phyloP scores from a whole-genome alignment of 495 filamentous ascomycete genomes.

The Podospora anserina region DNA sequence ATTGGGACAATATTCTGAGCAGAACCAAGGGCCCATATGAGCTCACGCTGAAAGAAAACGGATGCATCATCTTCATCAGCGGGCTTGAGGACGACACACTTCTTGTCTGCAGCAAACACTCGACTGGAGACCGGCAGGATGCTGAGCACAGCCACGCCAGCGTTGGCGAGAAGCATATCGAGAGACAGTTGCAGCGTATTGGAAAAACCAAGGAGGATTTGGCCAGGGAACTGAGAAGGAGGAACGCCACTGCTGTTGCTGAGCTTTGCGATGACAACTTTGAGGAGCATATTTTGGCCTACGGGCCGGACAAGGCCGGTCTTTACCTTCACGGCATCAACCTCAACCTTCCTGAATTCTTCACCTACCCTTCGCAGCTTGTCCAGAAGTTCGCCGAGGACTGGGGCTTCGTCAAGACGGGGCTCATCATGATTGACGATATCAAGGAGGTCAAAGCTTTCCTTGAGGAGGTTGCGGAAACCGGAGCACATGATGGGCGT shows the following conservation, averaged over 20 bases:
- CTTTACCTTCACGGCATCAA: constrained; percentile 97
- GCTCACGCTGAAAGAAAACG: constrained; percentile 95
- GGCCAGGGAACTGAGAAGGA: constrained; percentile 65
- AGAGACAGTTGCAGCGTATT: constrained; percentile 68
- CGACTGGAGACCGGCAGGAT: constrained; percentile 73
- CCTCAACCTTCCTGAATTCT: constrained; percentile 84
- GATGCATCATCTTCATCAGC: constrained; percentile 96
- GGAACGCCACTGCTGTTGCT: constrained; percentile 90
- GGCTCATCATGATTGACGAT: constrained; percentile 73
- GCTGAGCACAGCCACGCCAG: constrained; percentile 71
- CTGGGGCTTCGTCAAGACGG: constrained; percentile 91
- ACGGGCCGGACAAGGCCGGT: constrained; percentile 76
- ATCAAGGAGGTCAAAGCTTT: constrained; percentile 70
- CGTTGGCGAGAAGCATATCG: constrained; percentile 81
- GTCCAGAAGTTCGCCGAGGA: constrained; percentile 86
- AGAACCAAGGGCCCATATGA: constrained; percentile 89
- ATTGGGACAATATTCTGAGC: constrained; percentile 73
- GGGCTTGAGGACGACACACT: constrained; percentile 83
- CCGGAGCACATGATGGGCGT: constrained; percentile 79
- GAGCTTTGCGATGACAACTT: constrained; percentile 96
- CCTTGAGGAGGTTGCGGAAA: constrained; percentile 77
- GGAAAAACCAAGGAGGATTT: constrained; percentile 76
- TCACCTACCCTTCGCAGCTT: constrained; percentile 71
- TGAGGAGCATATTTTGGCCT: constrained; percentile 94
- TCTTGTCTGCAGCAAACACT: constrained; percentile 97